These are phyloP conservation scores for Coemansia sp. DNA, from an alignment of 371 early-diverging fungal genomes.

Conservation along the genomic window DNA sequence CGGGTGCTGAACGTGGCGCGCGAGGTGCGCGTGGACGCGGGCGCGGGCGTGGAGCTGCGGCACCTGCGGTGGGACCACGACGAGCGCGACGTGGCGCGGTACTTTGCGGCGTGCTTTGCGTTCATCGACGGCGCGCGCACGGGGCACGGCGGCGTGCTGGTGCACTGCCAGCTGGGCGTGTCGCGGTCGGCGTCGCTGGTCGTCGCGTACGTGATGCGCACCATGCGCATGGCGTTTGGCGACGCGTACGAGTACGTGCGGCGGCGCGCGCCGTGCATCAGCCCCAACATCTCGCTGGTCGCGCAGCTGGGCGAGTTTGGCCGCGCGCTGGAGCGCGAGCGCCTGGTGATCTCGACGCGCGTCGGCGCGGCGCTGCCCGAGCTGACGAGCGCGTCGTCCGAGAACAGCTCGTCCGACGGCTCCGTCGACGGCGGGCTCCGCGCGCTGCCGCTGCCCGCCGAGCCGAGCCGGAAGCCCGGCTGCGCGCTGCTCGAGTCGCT, in stretches of 20 bases:
- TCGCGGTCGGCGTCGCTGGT: conserved; percentile 85
- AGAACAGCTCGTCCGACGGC: conserved; percentile 26
- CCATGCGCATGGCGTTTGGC: conserved; percentile 56
- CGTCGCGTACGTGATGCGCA: conserved; percentile 86
- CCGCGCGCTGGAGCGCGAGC: conserved; percentile 1
- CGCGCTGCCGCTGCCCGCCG: no score
- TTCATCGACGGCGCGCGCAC: conserved; percentile 67
- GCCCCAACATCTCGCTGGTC: conserved; percentile 78
- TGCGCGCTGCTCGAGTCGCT: conserved; percentile 7
- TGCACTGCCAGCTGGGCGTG: conserved; percentile 89
- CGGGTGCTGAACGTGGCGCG: conserved; percentile 73
- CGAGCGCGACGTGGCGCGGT: conserved; percentile 64
- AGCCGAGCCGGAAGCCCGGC: neutral
- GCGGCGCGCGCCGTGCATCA: conserved; percentile 64
- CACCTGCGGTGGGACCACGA: conserved; percentile 79
- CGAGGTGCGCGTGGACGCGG: conserved; percentile 51
- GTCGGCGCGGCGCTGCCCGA: neutral
- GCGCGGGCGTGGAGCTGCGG: conserved; percentile 45
- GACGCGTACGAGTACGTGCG: conserved; percentile 83
- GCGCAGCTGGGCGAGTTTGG: conserved; percentile 74
- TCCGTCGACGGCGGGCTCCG: neutral
- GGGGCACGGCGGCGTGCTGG: conserved; percentile 63
- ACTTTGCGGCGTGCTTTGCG: conserved; percentile 66
- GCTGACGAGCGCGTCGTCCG: conserved; percentile 26
- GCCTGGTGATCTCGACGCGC: conserved; percentile 1